Evolutionary conservation across 306 rosid species (phyloP), one percentile per base, ranked within the genome.

Genomic region (Castanea crenata): DNA sequence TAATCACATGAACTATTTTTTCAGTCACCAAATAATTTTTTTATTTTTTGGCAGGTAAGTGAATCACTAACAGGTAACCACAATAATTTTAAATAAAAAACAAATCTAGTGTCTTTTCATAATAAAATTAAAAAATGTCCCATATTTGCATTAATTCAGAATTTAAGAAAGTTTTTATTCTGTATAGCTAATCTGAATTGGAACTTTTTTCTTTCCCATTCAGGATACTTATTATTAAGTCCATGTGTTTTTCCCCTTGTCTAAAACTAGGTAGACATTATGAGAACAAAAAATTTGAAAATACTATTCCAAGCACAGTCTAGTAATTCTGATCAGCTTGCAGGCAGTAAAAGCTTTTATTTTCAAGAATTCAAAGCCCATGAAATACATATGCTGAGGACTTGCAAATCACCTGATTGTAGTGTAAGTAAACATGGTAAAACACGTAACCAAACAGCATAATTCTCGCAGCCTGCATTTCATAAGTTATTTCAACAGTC

Each of bases 401-500:
- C n/a, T 71, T 35, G 14, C 75, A 46, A 62, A 69, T 81, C 87
- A 95, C 99, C 99, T 95, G 96, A 83, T 91, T 92, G 70, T 61
- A 83, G 90, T 95, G 99, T 69, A 93, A 76, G 96, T 91, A 91
- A 64, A 91, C 92, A 31, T 95, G 99, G 79, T 91, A 91, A 85
- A 88, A 93, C 87, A 95, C 78, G 84, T 86, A 95, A 25, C 89
- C 46, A 79, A 95, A 95, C 86, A 95, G 78, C 67, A 95, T 85
- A 80, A 95, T 88, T 82, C 99, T 90, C 12, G 99, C 98, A 80
- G 92, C 94, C 99, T 95, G 97, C 87, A 81, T 68, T 68, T 34
- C 55, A 80, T 11, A 75, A 74, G 35, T 61, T 80, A 79, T 79
- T 59, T 79, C 51, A 11, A 82, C 63, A 63, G 73, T 81, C 75